Conservation (phyloP, 345 rosid genomes). For the Heritiera littoralis region DNA sequence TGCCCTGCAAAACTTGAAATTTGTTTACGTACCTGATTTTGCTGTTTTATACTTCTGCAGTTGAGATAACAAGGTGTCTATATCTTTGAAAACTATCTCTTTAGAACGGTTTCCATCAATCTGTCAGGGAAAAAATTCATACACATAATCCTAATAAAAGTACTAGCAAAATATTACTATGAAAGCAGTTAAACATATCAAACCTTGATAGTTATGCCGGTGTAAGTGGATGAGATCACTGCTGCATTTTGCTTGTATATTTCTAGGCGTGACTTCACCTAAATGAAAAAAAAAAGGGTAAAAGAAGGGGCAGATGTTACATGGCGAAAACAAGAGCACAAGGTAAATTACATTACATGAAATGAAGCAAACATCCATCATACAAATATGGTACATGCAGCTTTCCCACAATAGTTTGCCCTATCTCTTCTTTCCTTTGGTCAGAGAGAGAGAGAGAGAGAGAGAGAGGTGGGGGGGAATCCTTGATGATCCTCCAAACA, state of each 20-base stretch:
- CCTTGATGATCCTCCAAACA: background rate
- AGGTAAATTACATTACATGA: background rate
- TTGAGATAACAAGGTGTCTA: conserved; percentile 58
- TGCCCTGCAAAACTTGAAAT: conserved; percentile 22
- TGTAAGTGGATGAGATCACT: conserved; percentile 61
- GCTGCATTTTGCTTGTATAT: conserved; percentile 78
- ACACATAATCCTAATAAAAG: conserved; percentile 12
- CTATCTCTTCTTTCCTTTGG: conserved; percentile 4
- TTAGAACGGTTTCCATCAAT: conserved; percentile 74
- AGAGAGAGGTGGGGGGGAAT: background rate
- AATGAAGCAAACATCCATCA: background rate
- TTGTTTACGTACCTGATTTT: conserved; percentile 34
- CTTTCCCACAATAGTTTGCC: background rate
- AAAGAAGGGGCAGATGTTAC: background rate
- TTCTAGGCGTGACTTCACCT: conserved; percentile 80
- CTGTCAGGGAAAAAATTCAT: conserved; percentile 38
- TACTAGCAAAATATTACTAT: background rate
- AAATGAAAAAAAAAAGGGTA: conserved; percentile 12
- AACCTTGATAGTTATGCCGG: conserved; percentile 65
- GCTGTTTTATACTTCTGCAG: conserved; percentile 41
- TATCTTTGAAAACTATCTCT: conserved; percentile 67
- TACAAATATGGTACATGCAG: background rate
- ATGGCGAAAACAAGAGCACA: background rate
- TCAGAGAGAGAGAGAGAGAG: background rate
- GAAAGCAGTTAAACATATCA: conserved; percentile 3